Percentiles rank a stretch among this genome's conserved stretches.
phyloP scores from a whole-genome alignment of 2,329 filamentous ascomycete species.

The Pleoardoris graminearum region DNA sequence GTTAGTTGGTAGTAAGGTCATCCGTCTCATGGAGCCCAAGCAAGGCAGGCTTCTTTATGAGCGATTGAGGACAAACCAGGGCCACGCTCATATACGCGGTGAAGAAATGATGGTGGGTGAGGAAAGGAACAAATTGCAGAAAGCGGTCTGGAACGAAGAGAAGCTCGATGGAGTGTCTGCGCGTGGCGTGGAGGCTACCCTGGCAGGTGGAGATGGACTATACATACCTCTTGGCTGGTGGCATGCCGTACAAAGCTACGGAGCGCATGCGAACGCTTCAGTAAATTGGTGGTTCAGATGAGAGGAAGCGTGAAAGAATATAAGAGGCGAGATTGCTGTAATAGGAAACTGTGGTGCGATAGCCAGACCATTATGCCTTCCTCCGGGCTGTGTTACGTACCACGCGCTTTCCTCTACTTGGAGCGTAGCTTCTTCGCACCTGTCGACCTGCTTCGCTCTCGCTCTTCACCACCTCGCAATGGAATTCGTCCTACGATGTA shows the following conservation, averaged over 20 bases:
- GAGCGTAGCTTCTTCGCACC: not conserved
- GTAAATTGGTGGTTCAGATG: constrained; percentile 83
- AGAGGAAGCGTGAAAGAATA: constrained; percentile 24
- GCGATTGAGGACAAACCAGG: constrained; percentile 39
- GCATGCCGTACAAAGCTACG: constrained; percentile 75
- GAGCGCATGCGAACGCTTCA: constrained; percentile 61
- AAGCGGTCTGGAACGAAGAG: constrained; percentile 66
- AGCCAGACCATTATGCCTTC: not conserved
- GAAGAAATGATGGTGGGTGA: constrained; percentile 89
- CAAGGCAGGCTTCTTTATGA: constrained; percentile 68
- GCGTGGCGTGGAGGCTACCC: constrained; percentile 42
- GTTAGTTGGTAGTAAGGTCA: constrained; percentile 69
- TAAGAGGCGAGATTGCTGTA: too few relatives aligned
- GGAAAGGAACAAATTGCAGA: constrained; percentile 68
- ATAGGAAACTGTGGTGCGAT: too few relatives aligned
- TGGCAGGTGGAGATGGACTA: constrained; percentile 70
- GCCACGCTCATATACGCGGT: constrained; percentile 63
- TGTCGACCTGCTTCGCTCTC: not conserved
- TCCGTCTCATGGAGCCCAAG: constrained; percentile 71
- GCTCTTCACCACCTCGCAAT: constrained; percentile 50
- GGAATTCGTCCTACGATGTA: constrained; percentile 78
- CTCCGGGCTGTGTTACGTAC: not conserved
- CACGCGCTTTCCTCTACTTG: not conserved
- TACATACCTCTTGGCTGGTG: constrained; percentile 86
- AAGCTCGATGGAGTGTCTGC: constrained; percentile 11